Conservation (phyloP, 2,329 filamentous ascomycete species). For the Penicillium olsonii region DNA sequence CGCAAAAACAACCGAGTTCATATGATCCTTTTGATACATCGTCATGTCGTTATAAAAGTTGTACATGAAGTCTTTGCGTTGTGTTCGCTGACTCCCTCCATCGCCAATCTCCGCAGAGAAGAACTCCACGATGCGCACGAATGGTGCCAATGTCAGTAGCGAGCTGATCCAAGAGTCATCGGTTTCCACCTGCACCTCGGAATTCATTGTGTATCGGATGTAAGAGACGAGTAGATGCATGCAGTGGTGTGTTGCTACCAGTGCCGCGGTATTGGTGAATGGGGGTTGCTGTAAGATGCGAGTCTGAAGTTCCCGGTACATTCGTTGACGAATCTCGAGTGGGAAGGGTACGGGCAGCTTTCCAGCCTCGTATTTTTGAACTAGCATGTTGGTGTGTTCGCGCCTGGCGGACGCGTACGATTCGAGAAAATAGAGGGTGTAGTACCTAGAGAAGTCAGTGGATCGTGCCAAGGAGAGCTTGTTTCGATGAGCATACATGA, state of each 20-base stretch:
- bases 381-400: slow-evolving; percentile 39
- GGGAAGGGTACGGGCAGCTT: slow-evolving; percentile 40
- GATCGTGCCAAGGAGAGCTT: background rate
- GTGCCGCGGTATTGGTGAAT: slow-evolving; percentile 41
- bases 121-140: slow-evolving; percentile 43
- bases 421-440: slow-evolving; percentile 44
- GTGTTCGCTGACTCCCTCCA: slow-evolving; percentile 41
- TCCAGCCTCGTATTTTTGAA: slow-evolving; percentile 42
- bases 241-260: slow-evolving; percentile 46
- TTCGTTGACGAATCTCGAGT: slow-evolving; percentile 33
- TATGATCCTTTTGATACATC: slow-evolving; percentile 39
- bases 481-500: slow-evolving; percentile 35
- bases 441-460: slow-evolving; percentile 36
- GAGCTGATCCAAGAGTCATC: slow-evolving; percentile 45
- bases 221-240: slow-evolving; percentile 43
- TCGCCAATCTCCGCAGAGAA: slow-evolving; percentile 48
- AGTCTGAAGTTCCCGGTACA: slow-evolving; percentile 40
- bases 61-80: slow-evolving; percentile 46
- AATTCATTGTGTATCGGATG: slow-evolving; percentile 39
- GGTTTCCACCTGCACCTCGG: slow-evolving; percentile 27
- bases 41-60: slow-evolving; percentile 45
- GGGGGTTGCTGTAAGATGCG: slow-evolving; percentile 42
- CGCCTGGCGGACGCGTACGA: slow-evolving; percentile 40
- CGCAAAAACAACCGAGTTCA: slow-evolving; percentile 41
- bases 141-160: slow-evolving; percentile 42